Percentiles rank a stretch among this genome's conserved stretches.
Conservation (phyloP, 1,284 basidiomycete genomes). For the Leucoagaricus sp. region DNA sequence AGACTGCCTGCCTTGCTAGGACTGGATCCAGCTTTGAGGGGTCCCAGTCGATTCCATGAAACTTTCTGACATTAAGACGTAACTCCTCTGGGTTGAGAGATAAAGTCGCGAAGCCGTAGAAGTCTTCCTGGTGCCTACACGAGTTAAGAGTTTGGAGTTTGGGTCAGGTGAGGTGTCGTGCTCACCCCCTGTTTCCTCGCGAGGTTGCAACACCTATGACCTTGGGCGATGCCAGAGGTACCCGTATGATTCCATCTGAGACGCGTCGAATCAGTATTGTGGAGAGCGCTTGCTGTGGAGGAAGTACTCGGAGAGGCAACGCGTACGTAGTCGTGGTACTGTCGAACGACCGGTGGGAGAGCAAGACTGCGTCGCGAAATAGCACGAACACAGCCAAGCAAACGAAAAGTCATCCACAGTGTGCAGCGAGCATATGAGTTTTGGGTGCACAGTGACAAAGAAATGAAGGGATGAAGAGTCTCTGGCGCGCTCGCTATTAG, state of each 20-base stretch:
- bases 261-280: conserved; percentile 11
- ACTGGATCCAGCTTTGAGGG: conserved; percentile 56
- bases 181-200: conserved; percentile 71
- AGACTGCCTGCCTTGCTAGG: conserved; percentile 76
- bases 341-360: background rate
- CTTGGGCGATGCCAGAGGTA: conserved; percentile 53
- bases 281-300: conserved; percentile 2
- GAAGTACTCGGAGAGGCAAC: conserved; percentile 54
- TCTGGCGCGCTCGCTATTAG: background rate
- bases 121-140: conserved; percentile 81
- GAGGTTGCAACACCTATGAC: conserved; percentile 77
- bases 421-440: too few species aligned
- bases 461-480: background rate
- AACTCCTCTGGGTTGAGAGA: conserved; percentile 77
- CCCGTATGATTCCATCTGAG: conserved; percentile 49
- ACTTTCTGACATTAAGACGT: conserved; percentile 59
- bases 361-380: background rate
- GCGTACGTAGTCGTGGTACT: conserved; percentile 73
- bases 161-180: background rate
- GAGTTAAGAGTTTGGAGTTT: conserved; percentile 20
- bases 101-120: conserved; percentile 74
- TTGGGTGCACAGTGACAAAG: background rate
- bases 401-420: conserved; percentile 34
- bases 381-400: conserved; percentile 24
- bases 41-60: conserved; percentile 71